phyloP scores from a whole-genome alignment of 768 basidiomycete genomes.

The Leucocoprinus sp. region DNA sequence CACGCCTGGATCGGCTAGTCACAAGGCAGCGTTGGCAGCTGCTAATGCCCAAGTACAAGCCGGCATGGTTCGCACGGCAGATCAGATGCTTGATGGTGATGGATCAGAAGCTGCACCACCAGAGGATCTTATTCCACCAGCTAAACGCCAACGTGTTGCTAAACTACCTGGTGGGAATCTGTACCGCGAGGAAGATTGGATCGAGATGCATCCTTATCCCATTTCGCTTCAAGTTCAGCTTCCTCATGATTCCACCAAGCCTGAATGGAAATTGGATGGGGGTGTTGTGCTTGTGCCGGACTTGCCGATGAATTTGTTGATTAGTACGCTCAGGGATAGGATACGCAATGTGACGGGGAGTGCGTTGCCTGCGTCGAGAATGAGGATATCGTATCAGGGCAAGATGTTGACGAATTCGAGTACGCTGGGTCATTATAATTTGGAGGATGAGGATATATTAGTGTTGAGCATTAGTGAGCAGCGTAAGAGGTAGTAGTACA shows the following conservation, averaged over 20 bases:
- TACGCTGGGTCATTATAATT: conserved; percentile 79
- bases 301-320: conserved; percentile 73
- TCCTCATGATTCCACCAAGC: conserved; percentile 72
- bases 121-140: conserved; percentile 58
- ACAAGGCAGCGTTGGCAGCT: conserved; percentile 53
- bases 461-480: conserved; percentile 68
- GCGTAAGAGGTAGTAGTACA: conserved; percentile 43
- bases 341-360: conserved; percentile 75
- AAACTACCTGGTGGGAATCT: conserved; percentile 78
- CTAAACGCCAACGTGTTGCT: conserved; percentile 82
- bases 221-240: conserved; percentile 82
- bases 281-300: conserved; percentile 70
- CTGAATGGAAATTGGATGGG: conserved; percentile 92
- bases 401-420: conserved; percentile 85
- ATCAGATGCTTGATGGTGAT: conserved; percentile 59
- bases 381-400: conserved; percentile 69
- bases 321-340: conserved; percentile 86
- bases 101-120: conserved; percentile 13
- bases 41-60: conserved; percentile 45
- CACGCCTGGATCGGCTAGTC: conserved; percentile 11
- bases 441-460: conserved; percentile 86
- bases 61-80: conserved; percentile 72
- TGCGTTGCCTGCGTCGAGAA: conserved; percentile 69
- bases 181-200: conserved; percentile 88
- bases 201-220: conserved; percentile 87